Conservation (phyloP, 768 basidiomycete genomes). For the Tubosaeta sp. region DNA sequence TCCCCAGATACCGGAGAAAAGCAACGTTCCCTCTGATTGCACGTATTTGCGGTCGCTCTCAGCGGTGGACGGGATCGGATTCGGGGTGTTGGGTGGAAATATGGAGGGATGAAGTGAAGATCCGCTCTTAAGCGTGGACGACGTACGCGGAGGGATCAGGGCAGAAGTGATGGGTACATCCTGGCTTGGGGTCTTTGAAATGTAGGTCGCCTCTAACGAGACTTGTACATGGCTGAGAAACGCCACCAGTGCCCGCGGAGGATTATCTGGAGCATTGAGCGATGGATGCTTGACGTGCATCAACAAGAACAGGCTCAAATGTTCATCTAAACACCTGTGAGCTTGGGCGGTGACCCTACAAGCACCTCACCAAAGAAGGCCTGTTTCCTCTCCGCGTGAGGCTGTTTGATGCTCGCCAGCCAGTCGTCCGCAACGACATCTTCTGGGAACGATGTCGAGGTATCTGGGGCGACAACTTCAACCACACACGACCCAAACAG, state of each 20-base stretch:
- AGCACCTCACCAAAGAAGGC: conserved; percentile 69
- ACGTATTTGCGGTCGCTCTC: conserved; percentile 75
- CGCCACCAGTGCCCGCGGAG: conserved; percentile 42
- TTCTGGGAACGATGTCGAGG: conserved; percentile 58
- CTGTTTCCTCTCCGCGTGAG: conserved; percentile 49
- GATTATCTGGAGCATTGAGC: conserved; percentile 31
- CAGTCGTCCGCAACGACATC: conserved; percentile 46
- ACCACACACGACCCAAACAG: conserved; percentile 57
- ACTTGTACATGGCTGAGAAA: conserved; percentile 71
- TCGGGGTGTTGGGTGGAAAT: conserved; percentile 78
- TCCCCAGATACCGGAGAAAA: conserved; percentile 75
- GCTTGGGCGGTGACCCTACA: conserved; percentile 9
- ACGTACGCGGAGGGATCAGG: conserved; percentile 51
- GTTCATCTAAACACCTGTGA: conserved; percentile 44
- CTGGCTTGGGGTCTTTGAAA: conserved; percentile 43
- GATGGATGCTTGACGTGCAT: conserved; percentile 31
- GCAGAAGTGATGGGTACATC: conserved; percentile 36
- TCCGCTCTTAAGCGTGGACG: conserved; percentile 38
- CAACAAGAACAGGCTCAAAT: conserved; percentile 45
- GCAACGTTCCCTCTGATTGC: conserved; percentile 68
- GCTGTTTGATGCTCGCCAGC: conserved; percentile 44
- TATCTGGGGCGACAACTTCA: conserved; percentile 61
- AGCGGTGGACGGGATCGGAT: conserved; percentile 72
- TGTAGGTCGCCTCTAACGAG: conserved; percentile 79
- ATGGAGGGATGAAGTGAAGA: conserved; percentile 54